Evolutionary conservation across 31 red algal species (phyloP).

Genomic region (Odonthalia washingtoniensis): DNA sequence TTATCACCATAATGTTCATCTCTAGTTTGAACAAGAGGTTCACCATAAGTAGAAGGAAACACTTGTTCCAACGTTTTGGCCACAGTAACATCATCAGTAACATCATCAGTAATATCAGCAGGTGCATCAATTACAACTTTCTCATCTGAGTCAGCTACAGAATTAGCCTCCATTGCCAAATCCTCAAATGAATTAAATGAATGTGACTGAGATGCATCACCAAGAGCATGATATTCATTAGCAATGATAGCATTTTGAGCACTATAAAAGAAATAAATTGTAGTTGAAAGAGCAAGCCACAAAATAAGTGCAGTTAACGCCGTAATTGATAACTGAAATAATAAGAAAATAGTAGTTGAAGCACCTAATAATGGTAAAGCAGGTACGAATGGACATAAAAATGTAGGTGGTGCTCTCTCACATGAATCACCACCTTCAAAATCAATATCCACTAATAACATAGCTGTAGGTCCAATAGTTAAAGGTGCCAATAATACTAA

Average conservation of each 20-base stretch:
- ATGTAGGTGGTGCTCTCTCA: slow-evolving; percentile 71
- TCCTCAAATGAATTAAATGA: slow-evolving; percentile 75
- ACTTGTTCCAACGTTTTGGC: too few relatives aligned
- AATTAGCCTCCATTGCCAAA: slow-evolving; percentile 67
- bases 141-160: slow-evolving; percentile 38
- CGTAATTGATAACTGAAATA: slow-evolving; percentile 72
- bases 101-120: too few relatives aligned
- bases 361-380: slow-evolving; percentile 61
- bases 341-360: slow-evolving; percentile 73
- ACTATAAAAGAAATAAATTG: slow-evolving; percentile 79
- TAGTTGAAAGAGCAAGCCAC: slow-evolving; percentile 67
- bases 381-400: slow-evolving; percentile 85
- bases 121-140: neutral
- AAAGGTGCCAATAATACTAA: slow-evolving; percentile 41
- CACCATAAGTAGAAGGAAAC: too few relatives aligned
- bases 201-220: slow-evolving; percentile 28
- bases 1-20: too few relatives aligned
- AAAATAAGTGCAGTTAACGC: slow-evolving; percentile 65
- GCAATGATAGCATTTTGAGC: slow-evolving; percentile 57
- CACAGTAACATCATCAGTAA: neutral
- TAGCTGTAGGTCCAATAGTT: slow-evolving; percentile 17
- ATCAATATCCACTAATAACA: slow-evolving; percentile 52
- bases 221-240: slow-evolving; percentile 44
- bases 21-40: too few relatives aligned
- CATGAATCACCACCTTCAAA: slow-evolving; percentile 65